Evolutionary conservation across 2,329 filamentous ascomycete genomes (phyloP).

Genomic region (Aspergillus uvarum): DNA sequence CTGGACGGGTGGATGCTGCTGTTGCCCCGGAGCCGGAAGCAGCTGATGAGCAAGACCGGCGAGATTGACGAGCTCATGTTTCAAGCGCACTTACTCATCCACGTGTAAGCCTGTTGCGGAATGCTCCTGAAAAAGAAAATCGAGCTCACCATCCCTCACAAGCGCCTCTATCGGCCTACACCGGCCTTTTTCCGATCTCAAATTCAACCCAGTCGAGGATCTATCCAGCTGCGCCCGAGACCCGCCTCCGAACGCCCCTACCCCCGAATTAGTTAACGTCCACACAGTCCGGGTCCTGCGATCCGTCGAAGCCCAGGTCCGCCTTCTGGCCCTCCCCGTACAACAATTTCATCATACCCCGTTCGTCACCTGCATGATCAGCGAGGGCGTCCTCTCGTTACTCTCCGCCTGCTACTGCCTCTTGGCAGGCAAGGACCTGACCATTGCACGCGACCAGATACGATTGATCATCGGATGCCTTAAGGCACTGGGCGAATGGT

Average conservation of each 20-base stretch:
- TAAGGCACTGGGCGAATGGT: conserved; percentile 37
- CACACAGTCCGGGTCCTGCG: conserved; percentile 44
- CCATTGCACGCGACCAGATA: conserved; percentile 44
- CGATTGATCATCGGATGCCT: conserved; percentile 46
- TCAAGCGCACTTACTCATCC: conserved; percentile 74
- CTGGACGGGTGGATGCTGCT: conserved; percentile 43
- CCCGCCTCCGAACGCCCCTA: conserved; percentile 16
- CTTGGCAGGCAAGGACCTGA: conserved; percentile 33
- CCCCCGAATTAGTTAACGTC: conserved; percentile 32
- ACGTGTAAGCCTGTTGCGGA: conserved; percentile 30
- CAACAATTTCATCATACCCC: conserved; percentile 40
- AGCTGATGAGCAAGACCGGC: conserved; percentile 32
- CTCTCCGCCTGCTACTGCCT: conserved; percentile 41
- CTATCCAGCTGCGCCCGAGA: conserved; percentile 39
- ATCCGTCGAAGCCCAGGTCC: conserved; percentile 41
- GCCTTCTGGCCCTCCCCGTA: conserved; percentile 39
- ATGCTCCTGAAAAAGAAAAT: no score
- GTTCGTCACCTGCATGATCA: conserved; percentile 46
- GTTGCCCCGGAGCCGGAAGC: conserved; percentile 34
- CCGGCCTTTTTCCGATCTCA: conserved; percentile 42
- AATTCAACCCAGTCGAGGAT: conserved; percentile 40
- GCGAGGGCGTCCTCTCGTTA: conserved; percentile 35
- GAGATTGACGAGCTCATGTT: conserved; percentile 65
- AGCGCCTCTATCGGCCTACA: conserved; percentile 41
- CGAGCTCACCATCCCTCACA: conserved; percentile 8